A percentile compares a stretch with the other conserved stretches of the same genome.
Conservation (phyloP, 768 basidiomycete genomes). For the Cystofilobasidium bisporidii region DNA sequence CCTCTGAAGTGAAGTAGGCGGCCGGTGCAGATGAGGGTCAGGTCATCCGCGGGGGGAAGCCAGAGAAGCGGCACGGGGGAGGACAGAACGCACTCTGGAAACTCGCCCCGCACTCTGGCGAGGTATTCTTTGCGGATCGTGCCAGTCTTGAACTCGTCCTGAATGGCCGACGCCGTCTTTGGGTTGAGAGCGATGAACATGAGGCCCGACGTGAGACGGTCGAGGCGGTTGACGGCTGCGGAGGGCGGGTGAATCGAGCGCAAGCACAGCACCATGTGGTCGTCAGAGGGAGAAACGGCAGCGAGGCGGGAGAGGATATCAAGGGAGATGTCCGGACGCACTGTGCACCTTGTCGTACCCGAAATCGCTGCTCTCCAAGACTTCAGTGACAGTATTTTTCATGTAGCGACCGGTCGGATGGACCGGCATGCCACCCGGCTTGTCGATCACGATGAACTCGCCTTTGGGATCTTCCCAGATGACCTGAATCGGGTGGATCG, state of each 20-base stretch:
- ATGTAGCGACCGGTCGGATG: constrained; percentile 87
- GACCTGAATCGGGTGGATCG: constrained; percentile 68
- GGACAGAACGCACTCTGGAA: constrained; percentile 77
- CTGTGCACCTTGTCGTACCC: constrained; percentile 73
- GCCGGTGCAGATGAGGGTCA: too few species aligned
- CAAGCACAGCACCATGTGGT: too few species aligned
- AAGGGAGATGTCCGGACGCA: constrained; percentile 45
- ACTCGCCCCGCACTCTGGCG: constrained; percentile 72
- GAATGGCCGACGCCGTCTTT: constrained; percentile 57
- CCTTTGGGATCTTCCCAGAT: constrained; percentile 66
- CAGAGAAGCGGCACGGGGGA: too few species aligned
- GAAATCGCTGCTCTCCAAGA: constrained; percentile 65
- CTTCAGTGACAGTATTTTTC: constrained; percentile 76
- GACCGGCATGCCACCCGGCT: constrained; percentile 91
- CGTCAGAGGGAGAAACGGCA: background rate
- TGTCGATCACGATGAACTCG: constrained; percentile 84
- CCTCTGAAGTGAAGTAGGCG: constrained; percentile 46
- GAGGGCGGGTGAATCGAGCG: background rate
- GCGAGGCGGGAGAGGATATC: too few species aligned
- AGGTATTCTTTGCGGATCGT: constrained; percentile 82
- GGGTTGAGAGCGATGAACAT: constrained; percentile 82
- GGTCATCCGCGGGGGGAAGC: too few species aligned
- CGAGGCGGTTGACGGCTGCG: constrained; percentile 83
- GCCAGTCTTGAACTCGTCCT: constrained; percentile 70
- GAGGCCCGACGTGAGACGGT: constrained; percentile 85